These are phyloP conservation scores for Tilletia setariae DNA, from an alignment of 1,284 basidiomycete species.

Conservation along the genomic window DNA sequence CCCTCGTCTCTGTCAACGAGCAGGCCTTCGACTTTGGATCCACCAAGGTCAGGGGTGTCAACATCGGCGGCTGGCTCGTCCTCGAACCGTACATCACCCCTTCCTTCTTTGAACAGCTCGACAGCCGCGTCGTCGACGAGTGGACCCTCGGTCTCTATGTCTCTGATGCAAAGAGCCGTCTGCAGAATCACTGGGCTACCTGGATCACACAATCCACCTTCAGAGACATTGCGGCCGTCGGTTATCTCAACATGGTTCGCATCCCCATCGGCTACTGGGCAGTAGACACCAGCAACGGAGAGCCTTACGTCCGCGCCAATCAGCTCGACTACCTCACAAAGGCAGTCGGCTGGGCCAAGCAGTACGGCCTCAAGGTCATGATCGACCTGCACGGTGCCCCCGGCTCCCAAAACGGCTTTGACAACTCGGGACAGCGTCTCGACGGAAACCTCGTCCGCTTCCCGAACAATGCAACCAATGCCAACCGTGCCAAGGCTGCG, in stretches of 20 bases:
- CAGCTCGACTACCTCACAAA: conserved; percentile 61
- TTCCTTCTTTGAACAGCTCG: conserved; percentile 58
- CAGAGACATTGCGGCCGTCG: conserved; percentile 68
- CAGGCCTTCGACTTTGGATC: conserved; percentile 52
- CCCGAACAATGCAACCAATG: conserved; percentile 62
- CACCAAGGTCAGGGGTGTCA: conserved; percentile 33
- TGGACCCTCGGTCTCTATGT: conserved; percentile 76
- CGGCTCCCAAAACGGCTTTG: conserved; percentile 62
- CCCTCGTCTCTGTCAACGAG: neutral
- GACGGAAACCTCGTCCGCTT: conserved; percentile 68
- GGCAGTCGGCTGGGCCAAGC: conserved; percentile 74
- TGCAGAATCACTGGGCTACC: conserved; percentile 68
- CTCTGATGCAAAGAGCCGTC: conserved; percentile 51
- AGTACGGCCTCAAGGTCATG: conserved; percentile 74
- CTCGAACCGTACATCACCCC: conserved; percentile 48
- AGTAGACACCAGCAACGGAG: conserved; percentile 72
- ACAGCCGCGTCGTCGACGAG: conserved; percentile 66
- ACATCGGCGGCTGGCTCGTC: conserved; percentile 51
- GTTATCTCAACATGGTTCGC: conserved; percentile 61
- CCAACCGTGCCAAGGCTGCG: conserved; percentile 68
- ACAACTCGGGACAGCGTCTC: conserved; percentile 61
- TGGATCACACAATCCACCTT: conserved; percentile 79
- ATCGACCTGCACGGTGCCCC: conserved; percentile 65
- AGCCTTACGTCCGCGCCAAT: conserved; percentile 81
- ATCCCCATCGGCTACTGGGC: conserved; percentile 91